Percentiles rank a stretch among this genome's conserved stretches.
phyloP scores from a whole-genome alignment of 2,329 filamentous ascomycete species.

The Trichophyton rubrum region DNA sequence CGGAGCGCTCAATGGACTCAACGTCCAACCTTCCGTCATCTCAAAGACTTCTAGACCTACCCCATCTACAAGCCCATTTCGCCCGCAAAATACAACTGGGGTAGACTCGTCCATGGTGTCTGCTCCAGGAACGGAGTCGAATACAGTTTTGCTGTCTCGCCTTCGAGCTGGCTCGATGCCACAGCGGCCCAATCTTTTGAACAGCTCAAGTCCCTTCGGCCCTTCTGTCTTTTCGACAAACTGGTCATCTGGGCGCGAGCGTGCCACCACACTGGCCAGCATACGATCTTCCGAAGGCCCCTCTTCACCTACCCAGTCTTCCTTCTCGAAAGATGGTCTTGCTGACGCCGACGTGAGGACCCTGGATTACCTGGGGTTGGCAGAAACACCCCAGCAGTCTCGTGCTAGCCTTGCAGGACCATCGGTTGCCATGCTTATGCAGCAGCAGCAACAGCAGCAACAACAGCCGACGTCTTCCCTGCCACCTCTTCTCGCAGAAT shows the following conservation, averaged over 20 bases:
- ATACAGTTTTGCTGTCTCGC: slow-evolving; percentile 67
- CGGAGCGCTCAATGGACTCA: slow-evolving; percentile 46
- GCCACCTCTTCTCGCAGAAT: slow-evolving; percentile 57
- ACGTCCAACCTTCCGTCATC: slow-evolving; percentile 46
- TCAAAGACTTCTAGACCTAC: slow-evolving; percentile 74
- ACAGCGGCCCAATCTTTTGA: slow-evolving; percentile 60
- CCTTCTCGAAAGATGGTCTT: slow-evolving; percentile 72
- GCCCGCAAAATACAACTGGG: slow-evolving; percentile 42
- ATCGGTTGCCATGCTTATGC: slow-evolving; percentile 37
- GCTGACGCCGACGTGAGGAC: slow-evolving; percentile 85
- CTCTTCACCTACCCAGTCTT: slow-evolving; percentile 73
- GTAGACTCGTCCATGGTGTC: slow-evolving; percentile 30
- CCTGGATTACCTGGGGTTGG: slow-evolving; percentile 86
- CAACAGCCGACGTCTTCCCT: slow-evolving; percentile 33
- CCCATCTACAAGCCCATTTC: slow-evolving; percentile 77
- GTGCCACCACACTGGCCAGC: slow-evolving; percentile 79
- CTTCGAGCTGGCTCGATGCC: slow-evolving; percentile 90
- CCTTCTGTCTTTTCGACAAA: slow-evolving; percentile 77
- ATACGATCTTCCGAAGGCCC: slow-evolving; percentile 78
- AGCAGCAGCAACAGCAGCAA: slow-evolving; percentile 41
- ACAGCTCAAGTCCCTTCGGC: slow-evolving; percentile 58
- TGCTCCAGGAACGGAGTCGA: slow-evolving; percentile 39
- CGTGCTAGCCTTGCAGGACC: slow-evolving; percentile 59
- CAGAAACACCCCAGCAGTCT: slow-evolving; percentile 76
- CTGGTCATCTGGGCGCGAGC: slow-evolving; percentile 69